These are phyloP conservation scores for Colletotrichum higginsianum DNA, from an alignment of 2,329 filamentous ascomycete species.

Conservation along the genomic window DNA sequence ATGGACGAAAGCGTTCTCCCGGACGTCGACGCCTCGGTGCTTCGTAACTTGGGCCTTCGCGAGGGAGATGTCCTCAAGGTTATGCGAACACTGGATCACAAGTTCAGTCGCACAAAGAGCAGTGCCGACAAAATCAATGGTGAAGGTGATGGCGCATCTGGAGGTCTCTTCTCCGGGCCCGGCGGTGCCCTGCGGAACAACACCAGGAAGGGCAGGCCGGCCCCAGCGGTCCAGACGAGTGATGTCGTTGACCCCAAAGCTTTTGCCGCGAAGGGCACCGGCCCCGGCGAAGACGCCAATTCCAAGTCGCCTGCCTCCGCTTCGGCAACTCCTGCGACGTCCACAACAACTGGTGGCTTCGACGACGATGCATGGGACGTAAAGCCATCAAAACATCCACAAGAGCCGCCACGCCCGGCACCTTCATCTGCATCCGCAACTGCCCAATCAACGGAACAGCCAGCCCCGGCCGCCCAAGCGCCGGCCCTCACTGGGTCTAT, in stretches of 20 bases:
- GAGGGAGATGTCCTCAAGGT: conserved; percentile 98
- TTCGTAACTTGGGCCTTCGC: conserved; percentile 91
- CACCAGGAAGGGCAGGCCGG: conserved; percentile 90
- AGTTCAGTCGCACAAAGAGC: conserved; percentile 77
- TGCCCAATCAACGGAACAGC: conserved; percentile 50
- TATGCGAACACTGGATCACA: conserved; percentile 88
- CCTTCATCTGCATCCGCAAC: conserved; percentile 52
- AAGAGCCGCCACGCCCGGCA: conserved; percentile 55
- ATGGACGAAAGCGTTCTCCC: conserved; percentile 96
- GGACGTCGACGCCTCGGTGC: conserved; percentile 86
- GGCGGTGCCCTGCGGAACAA: conserved; percentile 95
- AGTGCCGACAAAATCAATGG: conserved; percentile 73
- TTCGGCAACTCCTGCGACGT: not conserved
- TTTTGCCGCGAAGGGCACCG: conserved; percentile 76
- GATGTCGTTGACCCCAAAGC: conserved; percentile 91
- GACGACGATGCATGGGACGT: conserved; percentile 99
- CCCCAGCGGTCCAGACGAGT: conserved; percentile 87
- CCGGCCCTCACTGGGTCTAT: conserved; percentile 77
- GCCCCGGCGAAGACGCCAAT: conserved; percentile 54
- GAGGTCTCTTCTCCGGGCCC: conserved; percentile 89
- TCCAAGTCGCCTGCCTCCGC: conserved; percentile 30
- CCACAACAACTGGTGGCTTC: conserved; percentile 70
- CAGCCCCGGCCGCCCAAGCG: conserved; percentile 51
- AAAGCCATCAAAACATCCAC: conserved; percentile 79
- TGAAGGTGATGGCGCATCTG: conserved; percentile 50